These are phyloP conservation scores for Dioszegia hungarica DNA, from an alignment of 768 basidiomycete genomes.

Conservation along the genomic window DNA sequence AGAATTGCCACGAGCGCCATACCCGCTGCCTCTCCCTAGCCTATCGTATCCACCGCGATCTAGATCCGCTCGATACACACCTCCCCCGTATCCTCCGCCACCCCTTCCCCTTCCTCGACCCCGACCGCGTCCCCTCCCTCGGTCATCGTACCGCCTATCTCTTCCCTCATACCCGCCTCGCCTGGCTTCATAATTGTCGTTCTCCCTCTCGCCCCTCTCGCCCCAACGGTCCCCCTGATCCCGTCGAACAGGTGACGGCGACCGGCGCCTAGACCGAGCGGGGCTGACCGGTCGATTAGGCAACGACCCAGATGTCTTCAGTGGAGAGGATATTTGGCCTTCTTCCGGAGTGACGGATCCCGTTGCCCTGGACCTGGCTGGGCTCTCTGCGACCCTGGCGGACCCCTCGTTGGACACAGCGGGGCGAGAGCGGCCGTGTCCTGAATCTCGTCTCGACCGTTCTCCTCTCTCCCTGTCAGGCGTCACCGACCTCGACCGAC, in stretches of 20 bases:
- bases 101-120: not conserved
- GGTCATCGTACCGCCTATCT: not conserved
- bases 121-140: not conserved
- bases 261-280: not conserved
- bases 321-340: slow-evolving; percentile 14
- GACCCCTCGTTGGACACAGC: no score
- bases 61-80: not conserved
- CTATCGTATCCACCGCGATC: not conserved
- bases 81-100: not conserved
- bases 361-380: not conserved
- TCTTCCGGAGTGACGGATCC: slow-evolving; percentile 14
- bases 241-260: not conserved
- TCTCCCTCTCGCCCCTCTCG: not conserved
- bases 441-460: no score
- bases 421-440: no score
- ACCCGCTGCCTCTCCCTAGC: not conserved
- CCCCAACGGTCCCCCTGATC: not conserved
- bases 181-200: not conserved
- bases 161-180: slow-evolving; percentile 2
- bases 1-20: not conserved
- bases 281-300: not conserved
- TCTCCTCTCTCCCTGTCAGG: not conserved
- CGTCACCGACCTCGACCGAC: not conserved
- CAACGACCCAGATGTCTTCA: not conserved
- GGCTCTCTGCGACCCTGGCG: not conserved